Base-by-base conservation (phyloP, 148 eudicot genomes). In the Rhododendron molle region DNA sequence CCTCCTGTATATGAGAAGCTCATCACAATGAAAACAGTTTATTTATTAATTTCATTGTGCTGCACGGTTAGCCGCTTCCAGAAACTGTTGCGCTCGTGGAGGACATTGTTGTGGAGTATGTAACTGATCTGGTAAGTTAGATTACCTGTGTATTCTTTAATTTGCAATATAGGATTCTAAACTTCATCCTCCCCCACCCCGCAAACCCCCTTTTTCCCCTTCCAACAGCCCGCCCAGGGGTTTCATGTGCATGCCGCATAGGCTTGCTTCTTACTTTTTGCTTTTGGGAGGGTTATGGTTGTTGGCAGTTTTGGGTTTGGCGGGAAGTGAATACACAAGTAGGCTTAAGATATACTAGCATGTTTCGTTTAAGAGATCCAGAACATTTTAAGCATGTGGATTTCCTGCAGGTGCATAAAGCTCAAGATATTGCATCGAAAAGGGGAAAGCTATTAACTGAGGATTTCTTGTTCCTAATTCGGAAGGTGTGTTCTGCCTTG, bases 71-170 rank as follows among this genome's bases (percentile, higher is more conserved):
- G 99, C 98, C 98, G 47, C 95, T 97, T 88, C 99, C 98, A 20
- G 99, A 97, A 90, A 91, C 98, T 65, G 98, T 97, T 84, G 92
- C 96, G 12, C 98, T 97, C 85, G 85, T 95, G 88, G 99, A 97
- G 91, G 99, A 97, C 90, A 97, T 97, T 87, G 98, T 94, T 32
- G 96, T 97, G 87, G 99, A 97, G 86, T 97, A 97, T 91, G 98
- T 97, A 65, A 97, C 98, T 7, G 98, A 97, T 90, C 30, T 97
- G 93, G 99, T 94, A 86, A 92, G 97, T 81, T 56, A n/a, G 26
- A 58, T 52, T 54, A 50, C 46, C 13, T 13, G 18, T 3, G 60
- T 54, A 54, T 54, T 54, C 60, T 54, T 54, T 16, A 20, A 43
- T 40, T 43, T 26, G 4, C 9, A 43, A 38, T 49, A 11, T n/a